Evolutionary conservation across 2,329 filamentous ascomycete species (phyloP).

Genomic region (Achaetomium macrosporum): DNA sequence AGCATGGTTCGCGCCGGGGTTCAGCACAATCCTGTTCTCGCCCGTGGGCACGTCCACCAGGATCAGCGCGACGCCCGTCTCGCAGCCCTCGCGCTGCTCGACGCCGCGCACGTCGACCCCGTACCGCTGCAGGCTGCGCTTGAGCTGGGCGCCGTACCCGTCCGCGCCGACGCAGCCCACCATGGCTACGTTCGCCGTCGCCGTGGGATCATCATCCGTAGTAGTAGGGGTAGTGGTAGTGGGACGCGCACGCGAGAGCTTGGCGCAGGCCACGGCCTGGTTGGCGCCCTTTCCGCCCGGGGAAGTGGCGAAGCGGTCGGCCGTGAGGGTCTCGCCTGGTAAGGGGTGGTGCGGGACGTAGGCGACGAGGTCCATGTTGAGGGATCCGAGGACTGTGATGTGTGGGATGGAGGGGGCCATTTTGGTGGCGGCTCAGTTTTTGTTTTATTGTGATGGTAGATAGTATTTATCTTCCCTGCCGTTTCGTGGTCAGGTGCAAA

Average conservation of each 20-base stretch:
- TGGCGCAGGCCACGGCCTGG: constrained; percentile 83
- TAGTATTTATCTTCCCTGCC: background rate
- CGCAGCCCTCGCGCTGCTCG: constrained; percentile 33
- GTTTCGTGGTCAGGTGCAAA: no score
- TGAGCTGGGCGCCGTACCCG: constrained; percentile 57
- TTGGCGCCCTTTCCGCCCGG: constrained; percentile 94
- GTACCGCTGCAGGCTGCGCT: constrained; percentile 50
- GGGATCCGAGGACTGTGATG: constrained; percentile 83
- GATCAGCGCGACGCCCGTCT: constrained; percentile 69
- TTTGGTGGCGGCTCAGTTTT: background rate
- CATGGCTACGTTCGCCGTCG: constrained; percentile 55
- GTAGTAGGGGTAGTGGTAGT: constrained; percentile 30
- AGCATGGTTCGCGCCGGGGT: constrained; percentile 62
- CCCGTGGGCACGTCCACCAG: constrained; percentile 66
- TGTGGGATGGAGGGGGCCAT: constrained; percentile 29
- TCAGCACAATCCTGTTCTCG: constrained; percentile 71
- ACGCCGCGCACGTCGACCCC: constrained; percentile 48
- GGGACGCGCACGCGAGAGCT: constrained; percentile 59
- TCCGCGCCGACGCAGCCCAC: constrained; percentile 68
- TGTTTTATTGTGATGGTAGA: no score
- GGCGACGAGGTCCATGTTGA: constrained; percentile 91
- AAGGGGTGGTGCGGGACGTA: constrained; percentile 76
- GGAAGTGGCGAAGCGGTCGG: constrained; percentile 69
- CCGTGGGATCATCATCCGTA: constrained; percentile 5
- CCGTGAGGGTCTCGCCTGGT: constrained; percentile 82